A percentile compares a stretch with the other conserved stretches of the same genome.
phyloP scores from a whole-genome alignment of 306 rosid genomes.

The Sophora flavescens region DNA sequence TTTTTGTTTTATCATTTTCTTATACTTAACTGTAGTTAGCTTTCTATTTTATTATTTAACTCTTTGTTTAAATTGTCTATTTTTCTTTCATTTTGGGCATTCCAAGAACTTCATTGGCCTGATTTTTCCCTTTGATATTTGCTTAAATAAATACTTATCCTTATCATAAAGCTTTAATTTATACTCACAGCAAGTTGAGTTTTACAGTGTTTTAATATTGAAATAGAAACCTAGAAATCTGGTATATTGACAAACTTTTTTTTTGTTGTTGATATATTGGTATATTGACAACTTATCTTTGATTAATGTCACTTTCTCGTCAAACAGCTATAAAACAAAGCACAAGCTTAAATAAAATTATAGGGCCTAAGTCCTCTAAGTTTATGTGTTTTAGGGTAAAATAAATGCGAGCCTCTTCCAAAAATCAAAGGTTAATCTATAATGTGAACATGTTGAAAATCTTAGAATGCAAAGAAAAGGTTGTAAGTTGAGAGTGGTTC shows the following conservation, averaged over 20 bases:
- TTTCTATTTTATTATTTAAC: background rate
- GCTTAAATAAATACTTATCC: too few species aligned
- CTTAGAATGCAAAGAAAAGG: background rate
- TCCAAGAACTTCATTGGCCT: too few species aligned
- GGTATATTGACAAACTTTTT: too few species aligned
- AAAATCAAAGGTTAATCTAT: background rate
- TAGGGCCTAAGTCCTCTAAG: too few species aligned
- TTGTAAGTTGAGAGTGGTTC: background rate
- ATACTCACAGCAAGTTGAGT: too few species aligned
- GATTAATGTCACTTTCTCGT: too few species aligned
- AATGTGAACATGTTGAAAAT: background rate
- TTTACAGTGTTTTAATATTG: background rate
- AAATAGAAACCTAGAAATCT: background rate
- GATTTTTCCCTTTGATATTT: background rate
- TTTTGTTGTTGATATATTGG: too few species aligned
- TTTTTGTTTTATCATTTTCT: background rate
- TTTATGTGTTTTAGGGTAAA: background rate
- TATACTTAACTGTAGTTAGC: background rate
- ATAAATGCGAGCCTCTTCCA: background rate
- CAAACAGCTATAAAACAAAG: too few species aligned
- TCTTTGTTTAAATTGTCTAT: background rate
- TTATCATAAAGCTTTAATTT: too few species aligned
- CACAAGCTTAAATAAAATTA: too few species aligned
- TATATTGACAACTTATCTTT: too few species aligned
- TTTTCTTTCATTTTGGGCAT: background rate